Conservation (phyloP, 2,329 filamentous ascomycete species). For the Fusarium proliferatum region DNA sequence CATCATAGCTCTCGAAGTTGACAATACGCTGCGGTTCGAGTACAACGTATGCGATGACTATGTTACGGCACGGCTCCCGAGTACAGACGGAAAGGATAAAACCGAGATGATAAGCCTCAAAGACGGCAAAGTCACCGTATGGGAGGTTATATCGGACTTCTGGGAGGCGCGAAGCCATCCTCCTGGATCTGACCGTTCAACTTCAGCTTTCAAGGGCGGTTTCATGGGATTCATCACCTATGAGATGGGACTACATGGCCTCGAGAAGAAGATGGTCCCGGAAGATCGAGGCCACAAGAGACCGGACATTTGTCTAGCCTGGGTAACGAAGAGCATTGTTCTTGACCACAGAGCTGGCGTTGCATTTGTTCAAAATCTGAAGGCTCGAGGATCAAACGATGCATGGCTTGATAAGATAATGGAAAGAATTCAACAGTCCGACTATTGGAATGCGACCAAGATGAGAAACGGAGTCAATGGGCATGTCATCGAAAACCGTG, state of each 20-base stretch:
- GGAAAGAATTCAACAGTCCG: constrained; percentile 48
- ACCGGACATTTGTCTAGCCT: constrained; percentile 80
- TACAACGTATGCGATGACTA: constrained; percentile 64
- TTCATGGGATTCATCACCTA: constrained; percentile 89
- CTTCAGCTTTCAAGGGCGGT: constrained; percentile 78
- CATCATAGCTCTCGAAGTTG: constrained; percentile 76
- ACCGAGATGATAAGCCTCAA: constrained; percentile 37
- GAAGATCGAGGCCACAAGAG: constrained; percentile 52
- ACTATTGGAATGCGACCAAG: constrained; percentile 46
- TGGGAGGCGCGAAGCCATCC: constrained; percentile 47
- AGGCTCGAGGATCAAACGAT: constrained; percentile 41
- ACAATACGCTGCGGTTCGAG: constrained; percentile 66
- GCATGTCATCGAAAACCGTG: constrained; percentile 24
- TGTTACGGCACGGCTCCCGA: constrained; percentile 45
- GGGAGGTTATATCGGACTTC: constrained; percentile 63
- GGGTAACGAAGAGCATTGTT: constrained; percentile 81
- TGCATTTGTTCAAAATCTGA: constrained; percentile 69
- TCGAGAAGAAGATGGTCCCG: constrained; percentile 47
- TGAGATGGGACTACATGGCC: constrained; percentile 74
- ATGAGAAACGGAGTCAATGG: constrained; percentile 11
- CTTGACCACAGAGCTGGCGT: constrained; percentile 75
- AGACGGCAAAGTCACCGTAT: constrained; percentile 53
- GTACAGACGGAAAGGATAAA: not conserved
- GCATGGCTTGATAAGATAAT: constrained; percentile 49
- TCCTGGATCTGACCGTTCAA: constrained; percentile 27